Base-by-base conservation (phyloP, 345 rosid genomes). In the Rubroshorea leprosula region DNA sequence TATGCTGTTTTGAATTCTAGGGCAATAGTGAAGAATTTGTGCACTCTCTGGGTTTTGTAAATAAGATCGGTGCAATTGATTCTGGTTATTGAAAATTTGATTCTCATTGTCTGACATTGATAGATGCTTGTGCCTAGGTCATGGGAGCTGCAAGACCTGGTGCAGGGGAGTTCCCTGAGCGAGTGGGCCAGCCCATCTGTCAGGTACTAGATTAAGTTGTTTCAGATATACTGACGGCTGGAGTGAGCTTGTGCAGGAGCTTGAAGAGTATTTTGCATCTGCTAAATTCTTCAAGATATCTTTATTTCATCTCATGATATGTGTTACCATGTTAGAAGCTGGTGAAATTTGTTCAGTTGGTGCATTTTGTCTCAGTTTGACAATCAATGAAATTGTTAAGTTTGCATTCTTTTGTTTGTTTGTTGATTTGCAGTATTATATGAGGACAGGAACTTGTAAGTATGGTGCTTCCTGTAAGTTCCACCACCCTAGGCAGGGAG, bases 391-490 rank as follows among this genome's bases (percentile, higher is more conserved):
- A 60, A 41, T 39, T 64, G 5, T 46, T 16, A 12, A 23, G 23
- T 60, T 61, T 1, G 12, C 3, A 51, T 61, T n/a, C 39, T 22
- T 54, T 25, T 43, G n/a, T 23, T 73, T 55, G 17, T 63, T 43
- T 39, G 9, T 49, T 38, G 10, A 23, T 45, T 38, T 74, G 64
- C 90, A 93, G 99, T 85, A 83, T 70, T 93, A 70, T 62, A 71
- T 87, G 95, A 71, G 85, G 77, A 89, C 90, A 0, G 99, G 96
- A 54, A 78, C 83, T 8, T 93, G 99, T 65, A 93, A 85, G 72
- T 93, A 85, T 61, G 99, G 97, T 62, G 81, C 85, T 61, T 85
- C 97, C 51, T 93, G 99, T 73, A 93, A 90, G 75, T 90, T 79
- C 74, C 85, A 87, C 68, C 99, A 93, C 68, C 97, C 97, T 16